A percentile compares a stretch with the other conserved stretches of the same genome.
Evolutionary conservation across 148 eudicot genomes (phyloP).

Genomic region (Beta vulgaris): DNA sequence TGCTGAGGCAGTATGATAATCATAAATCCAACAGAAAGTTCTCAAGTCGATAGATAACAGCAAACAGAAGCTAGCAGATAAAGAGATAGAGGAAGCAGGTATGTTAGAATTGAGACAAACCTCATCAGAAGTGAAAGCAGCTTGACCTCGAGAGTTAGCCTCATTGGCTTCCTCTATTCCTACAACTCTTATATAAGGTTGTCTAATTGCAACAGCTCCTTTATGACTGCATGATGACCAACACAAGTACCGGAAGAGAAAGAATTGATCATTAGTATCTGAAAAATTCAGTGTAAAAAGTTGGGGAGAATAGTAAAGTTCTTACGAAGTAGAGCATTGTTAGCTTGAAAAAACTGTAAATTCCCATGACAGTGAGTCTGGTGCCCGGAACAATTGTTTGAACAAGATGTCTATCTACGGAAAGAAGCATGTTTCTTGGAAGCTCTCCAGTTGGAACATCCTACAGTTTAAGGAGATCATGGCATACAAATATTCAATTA

Average conservation of each 20-base stretch:
- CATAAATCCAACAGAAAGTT: background rate
- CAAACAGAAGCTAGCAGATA: constrained; percentile 1
- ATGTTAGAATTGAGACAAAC: constrained; percentile 24
- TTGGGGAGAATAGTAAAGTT: background rate
- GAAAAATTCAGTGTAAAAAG: background rate
- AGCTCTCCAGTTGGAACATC: constrained; percentile 99
- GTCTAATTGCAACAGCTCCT: constrained; percentile 99
- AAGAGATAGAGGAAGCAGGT: background rate
- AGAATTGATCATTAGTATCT: background rate
- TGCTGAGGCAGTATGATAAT: background rate
- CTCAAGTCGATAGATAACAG: background rate
- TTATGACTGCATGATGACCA: constrained; percentile 54
- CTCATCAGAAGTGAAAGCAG: constrained; percentile 85
- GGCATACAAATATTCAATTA: background rate
- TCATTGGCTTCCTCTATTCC: constrained; percentile 89
- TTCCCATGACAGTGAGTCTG: constrained; percentile 91
- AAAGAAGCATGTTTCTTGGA: constrained; percentile 94
- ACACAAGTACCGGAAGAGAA: background rate
- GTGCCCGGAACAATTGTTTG: constrained; percentile 99
- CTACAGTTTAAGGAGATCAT: constrained; percentile 31
- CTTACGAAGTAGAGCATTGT: constrained; percentile 80
- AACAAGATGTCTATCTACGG: constrained; percentile 94
- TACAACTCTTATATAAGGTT: constrained; percentile 93
- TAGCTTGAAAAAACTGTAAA: constrained; percentile 90
- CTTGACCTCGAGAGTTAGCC: constrained; percentile 73